Base-by-base conservation (phyloP, 192 early-diverging fungal species). In the Gamsiella multidivaricata region DNA sequence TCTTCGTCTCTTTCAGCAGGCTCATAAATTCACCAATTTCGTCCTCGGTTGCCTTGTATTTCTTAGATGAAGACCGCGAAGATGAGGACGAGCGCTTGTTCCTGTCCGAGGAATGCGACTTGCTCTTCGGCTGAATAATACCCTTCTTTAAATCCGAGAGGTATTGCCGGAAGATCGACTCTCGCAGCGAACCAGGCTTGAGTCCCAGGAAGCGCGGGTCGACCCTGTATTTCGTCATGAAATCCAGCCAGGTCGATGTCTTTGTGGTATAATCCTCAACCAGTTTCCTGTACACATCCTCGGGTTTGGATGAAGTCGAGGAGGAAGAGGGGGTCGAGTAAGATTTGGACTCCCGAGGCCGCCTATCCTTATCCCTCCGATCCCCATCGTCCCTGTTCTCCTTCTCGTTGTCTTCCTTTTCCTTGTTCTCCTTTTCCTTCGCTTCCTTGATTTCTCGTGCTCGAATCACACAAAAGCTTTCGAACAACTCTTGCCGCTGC, bases 181-280 rank as follows among this genome's bases (percentile, higher is more conserved):
- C 88, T 25, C 89, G 76, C 50, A 91, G 81, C 54, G 88, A 85
- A 4, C 89, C 82, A 20, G 90, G 87, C 3, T 53, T 67, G 4
- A 93, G 57, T 25, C 56, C 81, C 28, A 83, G 56, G 57, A 91
- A 95, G 45, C 90, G 79, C 8, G 83, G 54, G 72, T 95, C 92
- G 31, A 85, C 55, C 51, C 88, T 87, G 63, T 82, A 89, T 61
- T 91, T 91, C n/a, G 88, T 84, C 45, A 81, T 68, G 68, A 95
- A 95, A 34, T 92, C 90, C 33, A 93, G 88, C 86, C 88, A 94
- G 5, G 87, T 84, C 33, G 87, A 87, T 28, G 83, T 80, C 20
- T 63, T 54, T 15, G 79, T 89, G 0, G 82, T 81, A 54, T 86
- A 82, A 14, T 85, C 82, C 47, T 90, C 83, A 8, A 94, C 66